These are phyloP conservation scores for Phalaenopsis aphrodite DNA, from an alignment of 106 monocot species.

Conservation along the genomic window DNA sequence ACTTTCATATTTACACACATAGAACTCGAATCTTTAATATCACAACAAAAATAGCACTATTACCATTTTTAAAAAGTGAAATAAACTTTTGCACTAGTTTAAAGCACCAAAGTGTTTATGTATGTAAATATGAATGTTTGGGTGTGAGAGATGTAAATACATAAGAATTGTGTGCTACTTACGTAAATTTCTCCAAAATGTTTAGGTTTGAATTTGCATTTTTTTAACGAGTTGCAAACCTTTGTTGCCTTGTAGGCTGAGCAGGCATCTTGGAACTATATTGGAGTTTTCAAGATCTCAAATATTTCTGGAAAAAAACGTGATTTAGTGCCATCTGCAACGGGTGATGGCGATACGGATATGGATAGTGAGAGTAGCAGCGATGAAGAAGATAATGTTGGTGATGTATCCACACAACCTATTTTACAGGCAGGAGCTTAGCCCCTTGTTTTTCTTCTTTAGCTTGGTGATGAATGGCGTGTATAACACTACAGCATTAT, in stretches of 20 bases:
- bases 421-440: constrained; percentile 42
- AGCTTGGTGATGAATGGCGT: not conserved
- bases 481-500: not conserved
- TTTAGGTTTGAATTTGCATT: not conserved
- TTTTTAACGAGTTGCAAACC: not conserved
- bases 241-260: constrained; percentile 9
- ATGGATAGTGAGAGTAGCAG: constrained; percentile 74
- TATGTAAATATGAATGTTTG: too few relatives aligned
- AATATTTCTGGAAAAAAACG: constrained; percentile 86
- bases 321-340: constrained; percentile 52
- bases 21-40: too few relatives aligned
- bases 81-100: too few relatives aligned
- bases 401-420: constrained; percentile 44
- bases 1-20: too few relatives aligned
- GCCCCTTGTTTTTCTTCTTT: not conserved
- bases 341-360: constrained; percentile 39
- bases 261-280: constrained; percentile 71
- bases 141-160: too few relatives aligned
- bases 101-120: too few relatives aligned
- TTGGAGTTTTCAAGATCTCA: constrained; percentile 87
- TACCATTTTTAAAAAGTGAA: too few relatives aligned
- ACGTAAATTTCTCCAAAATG: not conserved
- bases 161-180: too few relatives aligned
- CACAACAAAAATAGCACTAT: too few relatives aligned
- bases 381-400: constrained; percentile 61